Conservation (phyloP, 2,329 filamentous ascomycete species). For the Hypoxylon sp. region DNA sequence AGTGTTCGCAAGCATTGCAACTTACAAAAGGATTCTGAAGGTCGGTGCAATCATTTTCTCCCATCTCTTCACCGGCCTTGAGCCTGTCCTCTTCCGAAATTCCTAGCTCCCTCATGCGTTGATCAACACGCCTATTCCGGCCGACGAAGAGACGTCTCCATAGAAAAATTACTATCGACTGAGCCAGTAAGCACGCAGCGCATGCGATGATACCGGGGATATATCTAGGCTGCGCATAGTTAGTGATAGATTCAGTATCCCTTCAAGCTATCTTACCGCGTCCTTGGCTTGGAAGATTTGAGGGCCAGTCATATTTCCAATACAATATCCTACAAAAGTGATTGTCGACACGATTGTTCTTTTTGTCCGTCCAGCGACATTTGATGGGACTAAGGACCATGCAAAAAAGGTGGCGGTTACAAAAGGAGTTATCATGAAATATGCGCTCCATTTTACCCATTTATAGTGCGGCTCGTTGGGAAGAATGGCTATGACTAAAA, state of each 20-base stretch:
- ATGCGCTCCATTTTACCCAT: conserved; percentile 56
- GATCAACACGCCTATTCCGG: conserved; percentile 57
- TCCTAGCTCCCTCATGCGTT: conserved; percentile 49
- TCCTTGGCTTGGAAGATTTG: conserved; percentile 62
- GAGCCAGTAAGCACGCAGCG: conserved; percentile 56
- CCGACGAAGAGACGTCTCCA: conserved; percentile 60
- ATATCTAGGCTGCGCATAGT: conserved; percentile 56
- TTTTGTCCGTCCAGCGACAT: conserved; percentile 63
- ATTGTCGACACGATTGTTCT: conserved; percentile 61
- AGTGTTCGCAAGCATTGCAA: not conserved
- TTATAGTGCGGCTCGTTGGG: conserved; percentile 55
- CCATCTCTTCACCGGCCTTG: conserved; percentile 52
- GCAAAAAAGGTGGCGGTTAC: conserved; percentile 54
- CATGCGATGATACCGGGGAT: conserved; percentile 59
- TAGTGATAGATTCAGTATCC: not conserved
- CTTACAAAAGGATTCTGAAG: conserved; percentile 57
- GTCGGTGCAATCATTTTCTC: conserved; percentile 57
- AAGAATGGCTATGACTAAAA: conserved; percentile 55
- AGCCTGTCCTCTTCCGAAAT: conserved; percentile 55
- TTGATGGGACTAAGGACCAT: conserved; percentile 59
- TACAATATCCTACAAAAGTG: conserved; percentile 63
- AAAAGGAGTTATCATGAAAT: conserved; percentile 55
- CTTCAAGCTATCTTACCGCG: conserved; percentile 49
- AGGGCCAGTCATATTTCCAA: conserved; percentile 63
- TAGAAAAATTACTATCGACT: conserved; percentile 56